phyloP scores from a whole-genome alignment of 768 basidiomycete species.

The Hebeloma cylindrosporum region DNA sequence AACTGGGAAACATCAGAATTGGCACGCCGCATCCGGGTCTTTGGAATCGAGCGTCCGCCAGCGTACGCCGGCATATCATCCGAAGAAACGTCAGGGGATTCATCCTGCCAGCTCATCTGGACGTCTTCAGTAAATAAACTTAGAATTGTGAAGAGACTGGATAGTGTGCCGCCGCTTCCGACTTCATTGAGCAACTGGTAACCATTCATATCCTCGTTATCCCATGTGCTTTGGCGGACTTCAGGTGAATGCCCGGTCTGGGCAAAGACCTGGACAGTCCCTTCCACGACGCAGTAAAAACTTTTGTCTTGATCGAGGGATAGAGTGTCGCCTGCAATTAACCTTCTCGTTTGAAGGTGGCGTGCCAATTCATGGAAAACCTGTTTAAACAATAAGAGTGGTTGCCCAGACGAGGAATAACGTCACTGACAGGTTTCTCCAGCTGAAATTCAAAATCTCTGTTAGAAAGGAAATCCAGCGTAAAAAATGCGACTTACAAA shows the following conservation, averaged over 20 bases:
- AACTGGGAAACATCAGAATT: conserved; percentile 68
- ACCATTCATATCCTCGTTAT: conserved; percentile 88
- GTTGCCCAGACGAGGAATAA: not conserved
- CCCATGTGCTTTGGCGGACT: conserved; percentile 60
- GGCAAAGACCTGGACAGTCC: conserved; percentile 93
- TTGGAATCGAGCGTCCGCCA: conserved; percentile 18
- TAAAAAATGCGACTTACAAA: conserved; percentile 53
- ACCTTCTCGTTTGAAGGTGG: conserved; percentile 91
- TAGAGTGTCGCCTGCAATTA: conserved; percentile 94
- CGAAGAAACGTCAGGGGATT: conserved; percentile 34
- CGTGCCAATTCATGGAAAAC: conserved; percentile 97
- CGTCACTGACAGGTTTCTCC: conserved; percentile 82
- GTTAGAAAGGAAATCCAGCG: conserved; percentile 3
- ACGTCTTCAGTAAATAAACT: conserved; percentile 95
- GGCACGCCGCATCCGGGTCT: conserved; percentile 35
- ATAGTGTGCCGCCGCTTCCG: conserved; percentile 91
- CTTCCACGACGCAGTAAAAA: conserved; percentile 98
- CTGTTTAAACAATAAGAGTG: conserved; percentile 34
- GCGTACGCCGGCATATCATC: conserved; percentile 27
- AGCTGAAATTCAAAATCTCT: conserved; percentile 34
- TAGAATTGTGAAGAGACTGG: conserved; percentile 95
- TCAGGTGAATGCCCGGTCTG: conserved; percentile 56
- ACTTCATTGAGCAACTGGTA: conserved; percentile 97
- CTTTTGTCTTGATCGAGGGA: conserved; percentile 89
- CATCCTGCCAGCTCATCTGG: conserved; percentile 89